Conservation (phyloP, 2,329 filamentous ascomycete species). For the Xylariaceae sp. region DNA sequence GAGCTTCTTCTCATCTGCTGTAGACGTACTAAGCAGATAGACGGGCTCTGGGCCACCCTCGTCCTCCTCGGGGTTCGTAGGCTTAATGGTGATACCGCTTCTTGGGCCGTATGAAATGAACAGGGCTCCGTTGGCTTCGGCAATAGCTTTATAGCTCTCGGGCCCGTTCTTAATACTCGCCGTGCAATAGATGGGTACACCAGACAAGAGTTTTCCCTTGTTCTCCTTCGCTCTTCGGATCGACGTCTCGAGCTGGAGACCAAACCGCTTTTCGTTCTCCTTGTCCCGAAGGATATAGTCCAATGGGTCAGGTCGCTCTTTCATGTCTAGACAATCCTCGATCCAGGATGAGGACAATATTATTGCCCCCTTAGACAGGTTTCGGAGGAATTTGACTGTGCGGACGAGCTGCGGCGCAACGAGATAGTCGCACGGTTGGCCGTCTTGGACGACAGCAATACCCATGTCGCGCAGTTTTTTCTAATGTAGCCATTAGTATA, state of each 20-base stretch:
- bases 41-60: constrained; percentile 64
- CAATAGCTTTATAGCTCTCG: constrained; percentile 80
- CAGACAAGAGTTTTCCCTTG: constrained; percentile 67
- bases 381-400: constrained; percentile 89
- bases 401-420: constrained; percentile 82
- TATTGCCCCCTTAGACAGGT: constrained; percentile 72
- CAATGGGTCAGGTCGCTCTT: constrained; percentile 57
- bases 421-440: constrained; percentile 73
- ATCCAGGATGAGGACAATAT: constrained; percentile 76
- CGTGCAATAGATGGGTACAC: constrained; percentile 79
- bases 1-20: constrained; percentile 61
- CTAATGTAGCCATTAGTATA: constrained; percentile 41
- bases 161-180: constrained; percentile 72
- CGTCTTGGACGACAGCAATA: constrained; percentile 72
- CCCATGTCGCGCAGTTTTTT: constrained; percentile 77
- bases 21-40: constrained; percentile 72
- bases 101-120: constrained; percentile 74
- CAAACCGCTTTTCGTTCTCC: constrained; percentile 65
- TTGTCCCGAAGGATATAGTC: constrained; percentile 66
- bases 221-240: constrained; percentile 69
- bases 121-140: constrained; percentile 80
- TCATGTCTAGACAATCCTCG: constrained; percentile 65
- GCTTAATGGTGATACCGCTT: constrained; percentile 60
- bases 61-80: constrained; percentile 57
- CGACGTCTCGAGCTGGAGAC: constrained; percentile 63